Evolutionary conservation across 306 rosid genomes (phyloP), one percentile per base, ranked within the genome.

Genomic region (Pyrus bretschneideri): DNA sequence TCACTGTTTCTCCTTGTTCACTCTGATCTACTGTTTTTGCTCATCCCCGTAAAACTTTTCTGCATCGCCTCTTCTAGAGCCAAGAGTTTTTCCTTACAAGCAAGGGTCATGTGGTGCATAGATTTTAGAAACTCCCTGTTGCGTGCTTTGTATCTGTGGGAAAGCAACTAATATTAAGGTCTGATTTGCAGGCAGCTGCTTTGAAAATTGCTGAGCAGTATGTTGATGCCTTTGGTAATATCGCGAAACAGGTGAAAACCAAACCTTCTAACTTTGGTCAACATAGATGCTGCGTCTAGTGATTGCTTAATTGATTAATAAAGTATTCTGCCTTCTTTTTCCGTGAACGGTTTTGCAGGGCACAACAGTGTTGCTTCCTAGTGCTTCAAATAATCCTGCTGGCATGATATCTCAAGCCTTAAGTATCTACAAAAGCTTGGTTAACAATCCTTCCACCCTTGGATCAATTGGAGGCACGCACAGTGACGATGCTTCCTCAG

Each of bases 401-500:
- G 86, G 81, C 85, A 89, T 91, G 97, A 92, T 95, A 90, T 91
- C 97, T 71, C 97, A 95, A 85, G 99, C 99, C 60, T 89, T 95
- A 64, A 81, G 93, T 10, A 89, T 92, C 85, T 95, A 92, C 75
- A 95, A 95, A 87, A 90, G 89, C 86, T 71, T 95, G 74, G 33
- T 91, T 27, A 94, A 88, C 49, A 86, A 89, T 58, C 88, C 70
- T 73, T 65, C 93, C 49, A 72, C 63, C 63, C 83, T 60, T 73
- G 78, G 84, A 14, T 69, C 80, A 77, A 78, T 61, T 14, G 86
- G 51, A 72, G 85, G 76, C 38, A 55, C 18, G 4, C 75, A 85
- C 79, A n/a, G 23, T 9, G 81, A 27, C 71, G 80, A 71, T 67
- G 75, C 68, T 77, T 35, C 77, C 72, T 81, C 87, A 9, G 75